These are phyloP conservation scores for Chytridium lagenaria DNA, from an alignment of 371 early-diverging fungal species.

Conservation along the genomic window DNA sequence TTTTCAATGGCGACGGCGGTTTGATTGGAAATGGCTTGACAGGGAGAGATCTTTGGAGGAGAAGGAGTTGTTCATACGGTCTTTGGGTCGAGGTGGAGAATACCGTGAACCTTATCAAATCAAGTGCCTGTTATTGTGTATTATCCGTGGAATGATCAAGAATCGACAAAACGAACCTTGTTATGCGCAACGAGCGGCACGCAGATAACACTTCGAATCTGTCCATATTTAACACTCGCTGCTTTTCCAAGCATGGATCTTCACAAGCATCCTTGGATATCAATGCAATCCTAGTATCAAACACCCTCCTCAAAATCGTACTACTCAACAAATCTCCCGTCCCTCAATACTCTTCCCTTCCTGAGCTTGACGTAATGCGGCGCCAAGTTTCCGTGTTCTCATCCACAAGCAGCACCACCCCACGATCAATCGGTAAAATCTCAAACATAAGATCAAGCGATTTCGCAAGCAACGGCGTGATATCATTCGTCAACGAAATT, in stretches of 20 bases:
- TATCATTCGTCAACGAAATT: conserved; percentile 50
- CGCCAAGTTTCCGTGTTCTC: conserved; percentile 49
- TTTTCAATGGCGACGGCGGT: conserved; percentile 64
- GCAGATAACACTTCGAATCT: conserved; percentile 59
- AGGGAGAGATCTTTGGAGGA: conserved; percentile 57
- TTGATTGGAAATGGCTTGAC: conserved; percentile 58
- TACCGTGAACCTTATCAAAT: too few species aligned
- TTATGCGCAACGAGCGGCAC: conserved; percentile 62
- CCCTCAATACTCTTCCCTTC: conserved; percentile 51
- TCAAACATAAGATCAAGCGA: conserved; percentile 61
- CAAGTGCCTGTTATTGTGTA: too few species aligned
- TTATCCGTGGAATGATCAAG: too few species aligned
- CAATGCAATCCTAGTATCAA: conserved; percentile 50
- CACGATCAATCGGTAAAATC: conserved; percentile 61
- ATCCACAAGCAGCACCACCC: conserved; percentile 60
- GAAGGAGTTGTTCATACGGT: conserved; percentile 58
- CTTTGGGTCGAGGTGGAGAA: conserved; percentile 62
- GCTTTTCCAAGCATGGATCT: conserved; percentile 56
- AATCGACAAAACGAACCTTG: too few species aligned
- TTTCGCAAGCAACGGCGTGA: conserved; percentile 52
- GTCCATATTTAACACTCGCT: conserved; percentile 50
- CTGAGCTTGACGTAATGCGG: conserved; percentile 58
- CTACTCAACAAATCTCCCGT: conserved; percentile 56
- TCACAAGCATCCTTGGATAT: conserved; percentile 58
- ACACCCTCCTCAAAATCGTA: conserved; percentile 58